Base-by-base conservation (phyloP, 305 asterid genomes). In the Solanum hybrid region DNA sequence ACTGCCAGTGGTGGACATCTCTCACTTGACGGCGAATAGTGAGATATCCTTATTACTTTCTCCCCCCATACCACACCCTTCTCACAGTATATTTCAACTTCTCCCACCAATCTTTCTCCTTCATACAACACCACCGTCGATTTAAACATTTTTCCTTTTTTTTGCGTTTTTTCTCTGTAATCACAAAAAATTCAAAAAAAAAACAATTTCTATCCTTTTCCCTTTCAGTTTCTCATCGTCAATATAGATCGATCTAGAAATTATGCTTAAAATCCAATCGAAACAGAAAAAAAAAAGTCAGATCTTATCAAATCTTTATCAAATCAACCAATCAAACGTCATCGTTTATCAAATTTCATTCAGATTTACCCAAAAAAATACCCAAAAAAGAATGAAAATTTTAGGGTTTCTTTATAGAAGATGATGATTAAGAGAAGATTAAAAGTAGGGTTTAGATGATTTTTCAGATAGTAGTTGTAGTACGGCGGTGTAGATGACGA, bases 1-100 rank as follows among this genome's bases (percentile, higher is more conserved):
- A 98, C 99, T 9, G 99, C 98, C 57, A 98, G 94, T 40, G 99
- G 99, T 75, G 98, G 96, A 90, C 99, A 97, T 92, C 99, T 92
- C 94, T 96, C 99, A 77, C 99, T 98, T 67, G 99, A 93, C 79
- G 93, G 93, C 12, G 99, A 95, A 90, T 90, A 96, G 90, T 95
- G 95, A 67, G 96, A 93, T 88, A 98, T 95, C 93, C 96, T 95
- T 83, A 97, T 93, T 92, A 96, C 97, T 88, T 92, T 93, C 90
- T 92, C 92, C 78, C 87, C 94, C 94, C 92, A 93, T 1, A 92
- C 94, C 92, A 89, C 94, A 77, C 95, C 98, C 92, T 93, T 93
- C 86, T 91, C 94, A 33, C 90, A 93, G 87, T 93, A 94, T 94
- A 97, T 86, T 89, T 94, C 98, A 86, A 93, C 96, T 91, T 97